phyloP scores from a whole-genome alignment of 2,329 filamentous ascomycete species.

The Colletotrichum chrysophilum region DNA sequence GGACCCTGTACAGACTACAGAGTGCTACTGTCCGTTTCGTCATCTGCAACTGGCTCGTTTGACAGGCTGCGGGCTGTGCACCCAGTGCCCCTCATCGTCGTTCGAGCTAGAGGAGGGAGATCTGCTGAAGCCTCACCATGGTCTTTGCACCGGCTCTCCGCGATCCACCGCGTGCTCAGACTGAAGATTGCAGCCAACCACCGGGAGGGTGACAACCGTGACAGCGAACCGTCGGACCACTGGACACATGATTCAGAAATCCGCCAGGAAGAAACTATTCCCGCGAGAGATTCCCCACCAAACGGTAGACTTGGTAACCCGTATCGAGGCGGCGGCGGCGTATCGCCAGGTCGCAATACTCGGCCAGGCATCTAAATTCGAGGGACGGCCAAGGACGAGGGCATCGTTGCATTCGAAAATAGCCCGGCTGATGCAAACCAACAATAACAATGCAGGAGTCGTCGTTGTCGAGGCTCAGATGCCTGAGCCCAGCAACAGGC shows the following conservation, averaged over 20 bases:
- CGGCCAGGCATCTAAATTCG: background rate
- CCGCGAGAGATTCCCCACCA: conserved; percentile 3
- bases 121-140: conserved; percentile 16
- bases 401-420: background rate
- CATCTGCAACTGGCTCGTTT: conserved; percentile 16
- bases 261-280: conserved; percentile 10
- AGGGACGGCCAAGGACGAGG: background rate
- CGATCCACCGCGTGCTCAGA: conserved; percentile 10
- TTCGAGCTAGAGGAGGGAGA: conserved; percentile 9
- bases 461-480: background rate
- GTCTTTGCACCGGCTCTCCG: conserved; percentile 4
- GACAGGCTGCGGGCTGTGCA: conserved; percentile 15
- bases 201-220: conserved; percentile 5
- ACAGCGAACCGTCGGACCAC: conserved; percentile 7
- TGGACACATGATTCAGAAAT: conserved; percentile 16
- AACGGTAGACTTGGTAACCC: background rate
- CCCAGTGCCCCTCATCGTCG: background rate
- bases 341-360: background rate
- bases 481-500: conserved; percentile 5
- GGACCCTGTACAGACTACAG: conserved; percentile 2
- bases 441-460: conserved; percentile 5
- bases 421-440: background rate
- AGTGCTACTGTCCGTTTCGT: conserved; percentile 14
- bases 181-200: conserved; percentile 11
- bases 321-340: background rate